phyloP scores from a whole-genome alignment of 129 eudicot species.

The Heracleum sosnowskyi region DNA sequence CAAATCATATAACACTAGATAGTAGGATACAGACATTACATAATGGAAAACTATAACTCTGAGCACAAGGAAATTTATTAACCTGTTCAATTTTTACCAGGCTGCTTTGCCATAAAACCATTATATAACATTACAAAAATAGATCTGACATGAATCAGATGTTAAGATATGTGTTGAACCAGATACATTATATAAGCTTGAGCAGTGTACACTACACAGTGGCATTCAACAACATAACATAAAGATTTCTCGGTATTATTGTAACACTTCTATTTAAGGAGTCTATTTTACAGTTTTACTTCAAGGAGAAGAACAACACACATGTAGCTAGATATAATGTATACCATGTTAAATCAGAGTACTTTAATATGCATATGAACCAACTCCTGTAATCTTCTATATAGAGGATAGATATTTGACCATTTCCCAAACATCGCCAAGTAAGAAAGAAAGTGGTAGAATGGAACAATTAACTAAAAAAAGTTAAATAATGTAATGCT shows the following conservation, averaged over 20 bases:
- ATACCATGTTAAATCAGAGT: not conserved
- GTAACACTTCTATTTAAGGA: not conserved
- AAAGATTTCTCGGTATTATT: not conserved
- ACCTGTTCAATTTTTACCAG: not conserved
- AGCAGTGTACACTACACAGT: not conserved
- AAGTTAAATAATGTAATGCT: conserved; percentile 25
- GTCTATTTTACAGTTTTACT: not conserved
- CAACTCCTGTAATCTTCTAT: not conserved
- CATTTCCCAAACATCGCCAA: not conserved
- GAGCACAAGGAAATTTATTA: not conserved
- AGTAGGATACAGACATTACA: not conserved
- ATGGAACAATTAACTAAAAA: not conserved
- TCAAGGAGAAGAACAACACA: not conserved
- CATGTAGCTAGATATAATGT: no score
- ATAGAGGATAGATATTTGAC: not conserved
- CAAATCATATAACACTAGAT: not conserved
- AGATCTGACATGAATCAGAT: not conserved
- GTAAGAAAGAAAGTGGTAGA: not conserved
- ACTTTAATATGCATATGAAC: not conserved
- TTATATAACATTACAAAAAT: not conserved
- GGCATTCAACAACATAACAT: not conserved
- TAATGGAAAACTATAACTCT: not conserved
- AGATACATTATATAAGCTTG: not conserved
- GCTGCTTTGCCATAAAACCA: not conserved
- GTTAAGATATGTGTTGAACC: not conserved